phyloP scores from a whole-genome alignment of 2,329 filamentous ascomycete genomes.

The Fusarium sp. region DNA sequence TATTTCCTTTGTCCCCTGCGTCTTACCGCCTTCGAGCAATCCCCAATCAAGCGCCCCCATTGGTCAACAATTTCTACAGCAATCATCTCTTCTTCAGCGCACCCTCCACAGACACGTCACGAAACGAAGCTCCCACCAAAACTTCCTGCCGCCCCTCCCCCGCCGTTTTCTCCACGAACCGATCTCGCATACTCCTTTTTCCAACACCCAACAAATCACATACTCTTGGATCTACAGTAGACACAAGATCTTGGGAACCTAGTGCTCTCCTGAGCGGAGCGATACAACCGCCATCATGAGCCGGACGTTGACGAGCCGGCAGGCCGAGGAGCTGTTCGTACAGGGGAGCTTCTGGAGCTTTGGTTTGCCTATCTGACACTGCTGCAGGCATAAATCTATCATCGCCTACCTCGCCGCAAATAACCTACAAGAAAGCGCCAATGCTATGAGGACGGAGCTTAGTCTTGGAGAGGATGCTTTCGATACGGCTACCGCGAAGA shows the following conservation, averaged over 20 bases:
- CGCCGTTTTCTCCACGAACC: conserved; percentile 37
- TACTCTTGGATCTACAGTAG: neutral
- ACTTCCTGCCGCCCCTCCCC: conserved; percentile 37
- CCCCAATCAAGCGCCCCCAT: conserved; percentile 3
- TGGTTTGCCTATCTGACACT: conserved; percentile 31
- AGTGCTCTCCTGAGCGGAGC: conserved; percentile 32
- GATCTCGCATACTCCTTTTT: conserved; percentile 19
- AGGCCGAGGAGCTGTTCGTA: conserved; percentile 89
- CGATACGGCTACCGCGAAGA: conserved; percentile 85
- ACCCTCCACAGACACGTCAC: conserved; percentile 41
- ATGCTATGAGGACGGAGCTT: conserved; percentile 73
- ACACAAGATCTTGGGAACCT: neutral
- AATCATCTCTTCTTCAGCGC: conserved; percentile 18
- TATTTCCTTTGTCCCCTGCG: conserved; percentile 31
- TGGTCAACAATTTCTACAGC: conserved; percentile 5
- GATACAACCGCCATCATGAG: conserved; percentile 37
- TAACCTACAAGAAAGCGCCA: conserved; percentile 75
- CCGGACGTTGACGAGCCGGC: conserved; percentile 57
- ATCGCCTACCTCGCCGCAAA: conserved; percentile 86
- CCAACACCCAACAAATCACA: neutral
- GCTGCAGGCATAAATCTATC: conserved; percentile 85
- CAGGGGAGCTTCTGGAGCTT: conserved; percentile 30
- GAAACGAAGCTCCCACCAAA: conserved; percentile 39
- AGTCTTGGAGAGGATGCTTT: conserved; percentile 76
- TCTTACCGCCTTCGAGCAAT: conserved; percentile 15